Evolutionary conservation across 495 filamentous ascomycete genomes (phyloP).

Genomic region (Penicillium daleae): DNA sequence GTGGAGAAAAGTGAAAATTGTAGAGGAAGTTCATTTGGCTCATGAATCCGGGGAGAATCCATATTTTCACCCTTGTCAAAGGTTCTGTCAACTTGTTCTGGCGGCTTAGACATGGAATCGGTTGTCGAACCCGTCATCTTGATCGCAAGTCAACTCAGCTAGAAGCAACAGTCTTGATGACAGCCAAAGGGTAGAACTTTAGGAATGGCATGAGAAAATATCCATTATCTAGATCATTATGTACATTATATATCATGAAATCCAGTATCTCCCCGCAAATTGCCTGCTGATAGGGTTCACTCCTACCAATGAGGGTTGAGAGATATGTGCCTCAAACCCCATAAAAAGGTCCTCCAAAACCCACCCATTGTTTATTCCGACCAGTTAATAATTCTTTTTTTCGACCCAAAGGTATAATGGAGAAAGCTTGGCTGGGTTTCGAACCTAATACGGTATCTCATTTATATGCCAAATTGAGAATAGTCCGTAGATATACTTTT

Average conservation of each 20-base stretch:
- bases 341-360: too few species aligned
- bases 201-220: not conserved
- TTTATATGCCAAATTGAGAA: not conserved
- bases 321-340: not conserved
- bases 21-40: not conserved
- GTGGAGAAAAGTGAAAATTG: conserved; percentile 21
- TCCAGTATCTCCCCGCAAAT: not conserved
- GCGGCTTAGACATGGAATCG: not conserved
- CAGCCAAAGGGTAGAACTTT: too few species aligned
- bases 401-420: too few species aligned
- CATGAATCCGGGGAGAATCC: not conserved
- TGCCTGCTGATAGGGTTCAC: not conserved
- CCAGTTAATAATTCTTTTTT: too few species aligned
- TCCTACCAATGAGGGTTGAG: not conserved
- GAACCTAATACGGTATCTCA: not conserved
- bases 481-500: not conserved
- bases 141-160: not conserved
- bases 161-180: too few species aligned
- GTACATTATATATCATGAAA: not conserved
- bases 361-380: too few species aligned
- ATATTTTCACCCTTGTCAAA: not conserved
- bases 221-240: not conserved
- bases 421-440: not conserved
- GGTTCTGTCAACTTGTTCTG: not conserved
- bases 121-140: not conserved